A percentile compares a stretch with the other conserved stretches of the same genome.
Evolutionary conservation across 768 basidiomycete genomes (phyloP).

Genomic region (Royoungia palumana): DNA sequence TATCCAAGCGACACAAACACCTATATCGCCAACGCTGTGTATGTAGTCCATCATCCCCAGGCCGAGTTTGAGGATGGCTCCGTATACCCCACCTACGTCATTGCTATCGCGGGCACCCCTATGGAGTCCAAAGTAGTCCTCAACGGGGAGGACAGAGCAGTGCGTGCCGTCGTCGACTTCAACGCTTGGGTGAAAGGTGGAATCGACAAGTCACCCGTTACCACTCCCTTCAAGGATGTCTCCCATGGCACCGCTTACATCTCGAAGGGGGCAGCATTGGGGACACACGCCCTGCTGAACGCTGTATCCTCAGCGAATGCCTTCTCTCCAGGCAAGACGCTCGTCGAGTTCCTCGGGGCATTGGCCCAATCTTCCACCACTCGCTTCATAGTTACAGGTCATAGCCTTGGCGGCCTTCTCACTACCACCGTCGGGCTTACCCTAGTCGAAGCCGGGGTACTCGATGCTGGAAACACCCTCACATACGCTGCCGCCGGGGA

Average conservation of each 20-base stretch:
- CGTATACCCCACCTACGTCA: constrained; percentile 4
- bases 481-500: constrained; percentile 1
- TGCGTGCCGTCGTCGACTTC: constrained; percentile 11
- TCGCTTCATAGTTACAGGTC: constrained; percentile 8
- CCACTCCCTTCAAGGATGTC: neutral
- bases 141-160: constrained; percentile 3
- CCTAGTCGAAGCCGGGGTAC: neutral
- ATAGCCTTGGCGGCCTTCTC: constrained; percentile 14
- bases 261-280: neutral
- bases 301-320: neutral
- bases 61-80: constrained; percentile 11
- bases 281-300: constrained; percentile 3
- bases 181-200: constrained; percentile 5
- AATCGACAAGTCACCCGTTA: neutral
- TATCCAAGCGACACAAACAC: constrained; percentile 1
- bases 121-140: neutral
- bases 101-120: constrained; percentile 15
- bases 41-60: constrained; percentile 5
- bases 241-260: neutral
- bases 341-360: constrained; percentile 5
- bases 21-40: constrained; percentile 17
- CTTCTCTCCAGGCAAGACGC: neutral
- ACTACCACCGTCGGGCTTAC: constrained; percentile 14
- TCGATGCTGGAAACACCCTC: neutral
- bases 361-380: neutral